phyloP scores from a whole-genome alignment of 345 rosid genomes.

The Eucalyptus cladocalyx region DNA sequence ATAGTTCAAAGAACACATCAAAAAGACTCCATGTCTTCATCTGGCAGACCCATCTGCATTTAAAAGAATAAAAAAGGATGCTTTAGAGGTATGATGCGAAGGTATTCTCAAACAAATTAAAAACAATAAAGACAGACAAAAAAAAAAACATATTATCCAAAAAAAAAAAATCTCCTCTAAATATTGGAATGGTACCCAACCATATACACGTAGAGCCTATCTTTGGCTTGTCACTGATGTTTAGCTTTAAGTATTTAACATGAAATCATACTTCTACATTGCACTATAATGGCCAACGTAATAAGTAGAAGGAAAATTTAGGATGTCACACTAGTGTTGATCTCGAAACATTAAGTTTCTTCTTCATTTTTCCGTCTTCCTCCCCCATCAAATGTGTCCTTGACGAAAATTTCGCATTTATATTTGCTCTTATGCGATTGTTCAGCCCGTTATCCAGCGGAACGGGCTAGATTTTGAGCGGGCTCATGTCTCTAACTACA shows the following conservation, averaged over 20 bases:
- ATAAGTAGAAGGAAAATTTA: not conserved
- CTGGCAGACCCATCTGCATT: not conserved
- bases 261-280: not conserved
- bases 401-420: not conserved
- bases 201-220: not conserved
- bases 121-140: not conserved
- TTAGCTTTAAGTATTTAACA: not conserved
- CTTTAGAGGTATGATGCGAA: not conserved
- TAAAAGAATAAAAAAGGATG: not conserved
- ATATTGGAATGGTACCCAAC: not conserved
- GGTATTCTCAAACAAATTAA: not conserved
- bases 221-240: not conserved
- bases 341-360: not conserved
- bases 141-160: not conserved
- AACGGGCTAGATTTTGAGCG: not conserved
- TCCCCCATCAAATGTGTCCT: not conserved
- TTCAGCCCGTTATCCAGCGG: not conserved
- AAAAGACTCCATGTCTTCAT: not conserved
- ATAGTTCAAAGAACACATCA: not conserved
- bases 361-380: not conserved
- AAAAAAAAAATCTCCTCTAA: not conserved
- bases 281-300: not conserved
- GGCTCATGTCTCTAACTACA: not conserved
- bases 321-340: not conserved
- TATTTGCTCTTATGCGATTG: not conserved